Percentiles rank a stretch among this genome's conserved stretches.
Evolutionary conservation across 2,329 filamentous ascomycete genomes (phyloP).

Genomic region (Hirsutella minnesotensis): DNA sequence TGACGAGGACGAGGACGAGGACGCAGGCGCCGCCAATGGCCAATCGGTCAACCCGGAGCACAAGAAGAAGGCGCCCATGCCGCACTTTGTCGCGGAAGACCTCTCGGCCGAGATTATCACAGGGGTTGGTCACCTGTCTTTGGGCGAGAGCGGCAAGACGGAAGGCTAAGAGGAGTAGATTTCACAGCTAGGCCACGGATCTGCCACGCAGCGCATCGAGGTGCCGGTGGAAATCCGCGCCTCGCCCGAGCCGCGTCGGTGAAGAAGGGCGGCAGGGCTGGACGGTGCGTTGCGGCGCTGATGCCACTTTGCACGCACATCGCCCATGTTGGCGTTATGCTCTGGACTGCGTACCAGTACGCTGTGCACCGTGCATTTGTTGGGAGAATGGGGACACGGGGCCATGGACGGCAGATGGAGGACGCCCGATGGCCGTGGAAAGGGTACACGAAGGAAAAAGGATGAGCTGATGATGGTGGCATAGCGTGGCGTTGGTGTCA

Average conservation of each 20-base stretch:
- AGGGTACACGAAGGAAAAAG: no score
- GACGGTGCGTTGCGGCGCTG: not conserved
- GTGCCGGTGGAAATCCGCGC: slow-evolving; percentile 16
- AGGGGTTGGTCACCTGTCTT: slow-evolving; percentile 40
- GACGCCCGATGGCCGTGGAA: no score
- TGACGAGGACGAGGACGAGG: slow-evolving; percentile 25
- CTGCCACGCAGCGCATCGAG: slow-evolving; percentile 4
- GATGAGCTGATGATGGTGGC: slow-evolving; percentile 5
- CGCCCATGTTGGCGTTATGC: no score
- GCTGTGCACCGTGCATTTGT: not conserved
- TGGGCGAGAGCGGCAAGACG: slow-evolving; percentile 27
- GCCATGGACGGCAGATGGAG: no score
- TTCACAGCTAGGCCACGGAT: slow-evolving; percentile 5
- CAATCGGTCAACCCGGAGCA: slow-evolving; percentile 8
- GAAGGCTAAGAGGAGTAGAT: slow-evolving; percentile 16
- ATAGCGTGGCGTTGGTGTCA: slow-evolving; percentile 22
- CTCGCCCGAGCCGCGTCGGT: slow-evolving; percentile 3
- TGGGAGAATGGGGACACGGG: no score
- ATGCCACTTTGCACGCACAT: no score
- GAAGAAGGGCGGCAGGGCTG: not conserved
- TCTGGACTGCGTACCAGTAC: no score
- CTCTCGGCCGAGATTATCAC: slow-evolving; percentile 46
- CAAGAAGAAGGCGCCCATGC: slow-evolving; percentile 3
- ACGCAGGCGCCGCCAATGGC: slow-evolving; percentile 14
- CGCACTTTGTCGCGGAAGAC: slow-evolving; percentile 27